Base-by-base conservation (phyloP, 1,284 basidiomycete species). In the Irpex sp. region DNA sequence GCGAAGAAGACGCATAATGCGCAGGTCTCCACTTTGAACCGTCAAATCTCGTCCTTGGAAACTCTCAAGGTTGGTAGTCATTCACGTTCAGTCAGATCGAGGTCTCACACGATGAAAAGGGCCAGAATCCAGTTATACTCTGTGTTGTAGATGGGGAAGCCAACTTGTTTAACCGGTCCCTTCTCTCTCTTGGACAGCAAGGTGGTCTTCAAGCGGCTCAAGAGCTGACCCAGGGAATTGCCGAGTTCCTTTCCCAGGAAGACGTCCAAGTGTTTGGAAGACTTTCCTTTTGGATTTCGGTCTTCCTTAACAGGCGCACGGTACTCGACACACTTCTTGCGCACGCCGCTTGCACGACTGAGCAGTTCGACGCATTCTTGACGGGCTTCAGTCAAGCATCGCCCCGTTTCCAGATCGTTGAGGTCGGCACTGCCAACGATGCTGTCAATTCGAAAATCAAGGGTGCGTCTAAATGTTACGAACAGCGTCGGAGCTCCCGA, bases 101-200 rank as follows among this genome's bases (percentile, higher is more conserved):
- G 4, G 39, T 54, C 54, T 65, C 33, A 60, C 54, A 4, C 7
- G 13, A 51, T 56, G 43, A 62, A 13, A 70, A 89, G 86, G 82
- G 79, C 65, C 82, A 86, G 74, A 81, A 81, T 63, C 81, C 85
- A 37, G 80, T 92, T 66, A 85, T 91, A 59, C 79, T 90, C 65
- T 90, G 88, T 68, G 81, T 89, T 65, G 81, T 93, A 68, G 88
- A 93, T 67, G 90, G 88, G 39, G 85, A 91, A 71, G 81, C 83
- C 53, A 85, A 85, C 68, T 75, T 90, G 65, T 93, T 93, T 76
- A 78, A 79, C 61, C 79, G 78, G 58, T 75, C 81, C 35, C 79
- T 87, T 63, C 74, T 92, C 49, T 71, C 70, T 46, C 83, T 86
- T 70, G 90, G 90, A 7, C 81, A 83, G 49, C 79, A 83, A 62